Evolutionary conservation across 768 basidiomycete species (phyloP), one percentile per base, ranked within the genome.

Genomic region (Mycena capillaripes): DNA sequence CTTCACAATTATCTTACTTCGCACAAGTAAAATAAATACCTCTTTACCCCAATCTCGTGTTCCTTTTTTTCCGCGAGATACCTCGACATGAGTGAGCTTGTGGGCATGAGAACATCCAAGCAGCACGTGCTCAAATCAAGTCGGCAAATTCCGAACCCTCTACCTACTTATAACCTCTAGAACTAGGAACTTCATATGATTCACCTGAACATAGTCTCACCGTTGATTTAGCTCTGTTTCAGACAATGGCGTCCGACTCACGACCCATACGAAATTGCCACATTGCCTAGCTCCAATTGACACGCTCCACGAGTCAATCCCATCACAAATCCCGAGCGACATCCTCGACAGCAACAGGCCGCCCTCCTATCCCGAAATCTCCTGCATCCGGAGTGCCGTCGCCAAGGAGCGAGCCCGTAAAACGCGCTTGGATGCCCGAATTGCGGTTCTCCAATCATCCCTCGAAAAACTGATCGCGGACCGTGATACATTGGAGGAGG

Each of bases 311-410:
- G 62, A n/a, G 19, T 7, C 30, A 9, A 9, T 32, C n/a, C 21
- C 53, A 1, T 34, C 40, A 6, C 40, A 12, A 10, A 16, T 66
- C 10, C 63, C 52, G 36, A 30, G 2, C n/a, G 66, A 58, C 21
- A 8, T 69, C 19, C 59, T 69, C n/a, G 17, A 53, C 19, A 69
- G 48, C 68, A 70, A 70, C 34, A n/a, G 55, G 11, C 56, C 69
- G 1, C 55, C 62, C 4, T 12, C 62, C 9, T 62, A 70, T 36
- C 9, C 36, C 29, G 44, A 65, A 29, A 48, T 59, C 19, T 32
- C n/a, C 56, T 17, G 17, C n/a, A 52, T 71, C 25, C 64, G 23
- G 10, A n/a, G 4, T 16, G 23, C 38, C 34, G 40, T 70, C 14
- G 32, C 48, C n/a, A 23, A 44, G 19, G 19, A 38, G 30, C 42